Evolutionary conservation across 306 rosid genomes (phyloP).

Genomic region (Echinosophora koreensis): DNA sequence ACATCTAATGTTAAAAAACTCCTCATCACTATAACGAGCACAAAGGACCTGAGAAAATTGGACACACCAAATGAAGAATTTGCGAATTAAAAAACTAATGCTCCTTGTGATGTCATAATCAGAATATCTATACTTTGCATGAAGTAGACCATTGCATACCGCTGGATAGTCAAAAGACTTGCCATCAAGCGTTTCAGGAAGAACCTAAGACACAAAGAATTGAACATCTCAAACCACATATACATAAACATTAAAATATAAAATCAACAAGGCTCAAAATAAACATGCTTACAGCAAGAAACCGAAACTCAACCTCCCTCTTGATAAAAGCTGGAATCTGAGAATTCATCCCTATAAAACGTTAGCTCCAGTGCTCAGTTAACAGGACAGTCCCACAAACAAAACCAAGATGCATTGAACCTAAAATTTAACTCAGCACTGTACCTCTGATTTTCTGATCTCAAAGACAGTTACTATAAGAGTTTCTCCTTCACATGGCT

Average conservation of each 20-base stretch:
- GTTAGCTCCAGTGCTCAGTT: constrained; percentile 35
- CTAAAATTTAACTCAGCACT: constrained; percentile 9
- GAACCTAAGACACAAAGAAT: constrained; percentile 61
- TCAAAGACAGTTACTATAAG: constrained; percentile 81
- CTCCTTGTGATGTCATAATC: constrained; percentile 9
- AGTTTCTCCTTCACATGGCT: constrained; percentile 78
- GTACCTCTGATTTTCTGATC: constrained; percentile 84
- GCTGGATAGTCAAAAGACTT: constrained; percentile 63
- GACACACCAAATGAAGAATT: constrained; percentile 18
- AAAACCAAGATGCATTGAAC: constrained; percentile 26
- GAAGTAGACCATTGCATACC: constrained; percentile 54
- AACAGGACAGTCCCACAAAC: constrained; percentile 20
- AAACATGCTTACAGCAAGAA: constrained; percentile 72
- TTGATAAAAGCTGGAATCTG: constrained; percentile 89
- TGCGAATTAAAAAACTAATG: constrained; percentile 13
- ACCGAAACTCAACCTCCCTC: constrained; percentile 94
- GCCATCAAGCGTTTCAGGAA: constrained; percentile 79
- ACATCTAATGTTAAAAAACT: constrained; percentile 80
- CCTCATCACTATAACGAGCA: constrained; percentile 89
- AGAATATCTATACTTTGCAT: background rate
- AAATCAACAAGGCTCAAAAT: constrained; percentile 22
- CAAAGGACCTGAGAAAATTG: constrained; percentile 76
- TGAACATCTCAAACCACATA: constrained; percentile 17
- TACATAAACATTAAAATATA: constrained; percentile 1
- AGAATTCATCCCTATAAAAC: constrained; percentile 21